Conservation (phyloP, 1,284 basidiomycete species). For the Ustilago loliicola region DNA sequence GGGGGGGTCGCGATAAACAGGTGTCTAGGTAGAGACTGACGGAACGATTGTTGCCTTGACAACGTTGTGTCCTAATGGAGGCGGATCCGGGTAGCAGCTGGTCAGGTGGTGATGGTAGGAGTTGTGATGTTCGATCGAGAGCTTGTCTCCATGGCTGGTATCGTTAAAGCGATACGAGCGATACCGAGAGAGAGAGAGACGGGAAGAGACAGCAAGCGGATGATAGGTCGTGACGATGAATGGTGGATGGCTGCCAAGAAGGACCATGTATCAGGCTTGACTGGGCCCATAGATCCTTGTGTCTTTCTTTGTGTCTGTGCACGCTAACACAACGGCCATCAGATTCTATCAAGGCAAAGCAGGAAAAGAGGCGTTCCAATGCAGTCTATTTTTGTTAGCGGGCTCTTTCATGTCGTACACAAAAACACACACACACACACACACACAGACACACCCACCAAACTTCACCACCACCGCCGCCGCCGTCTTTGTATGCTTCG, state of each 20-base stretch:
- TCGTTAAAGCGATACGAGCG: not conserved
- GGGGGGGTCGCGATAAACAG: not conserved
- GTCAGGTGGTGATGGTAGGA: not conserved
- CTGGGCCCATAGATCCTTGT: not conserved
- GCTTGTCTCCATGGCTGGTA: slow-evolving; percentile 6
- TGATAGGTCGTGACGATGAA: not conserved
- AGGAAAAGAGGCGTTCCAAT: slow-evolving; percentile 1
- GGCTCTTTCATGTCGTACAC: not conserved
- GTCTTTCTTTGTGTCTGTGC: not conserved
- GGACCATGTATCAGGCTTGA: not conserved
- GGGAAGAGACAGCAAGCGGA: not conserved
- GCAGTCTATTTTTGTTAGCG: not conserved
- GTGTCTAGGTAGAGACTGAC: no score
- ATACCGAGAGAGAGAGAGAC: no score
- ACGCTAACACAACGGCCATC: not conserved
- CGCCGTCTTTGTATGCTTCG: not conserved
- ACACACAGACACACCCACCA: no score
- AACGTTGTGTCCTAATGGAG: not conserved
- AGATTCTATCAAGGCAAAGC: not conserved
- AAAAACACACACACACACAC: no score
- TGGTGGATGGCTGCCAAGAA: no score
- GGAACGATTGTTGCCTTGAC: not conserved
- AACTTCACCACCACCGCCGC: no score
- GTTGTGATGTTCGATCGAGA: not conserved
- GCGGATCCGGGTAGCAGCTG: not conserved